Conservation (phyloP, 140 eudicot genomes). For the Senecio squalidus region DNA sequence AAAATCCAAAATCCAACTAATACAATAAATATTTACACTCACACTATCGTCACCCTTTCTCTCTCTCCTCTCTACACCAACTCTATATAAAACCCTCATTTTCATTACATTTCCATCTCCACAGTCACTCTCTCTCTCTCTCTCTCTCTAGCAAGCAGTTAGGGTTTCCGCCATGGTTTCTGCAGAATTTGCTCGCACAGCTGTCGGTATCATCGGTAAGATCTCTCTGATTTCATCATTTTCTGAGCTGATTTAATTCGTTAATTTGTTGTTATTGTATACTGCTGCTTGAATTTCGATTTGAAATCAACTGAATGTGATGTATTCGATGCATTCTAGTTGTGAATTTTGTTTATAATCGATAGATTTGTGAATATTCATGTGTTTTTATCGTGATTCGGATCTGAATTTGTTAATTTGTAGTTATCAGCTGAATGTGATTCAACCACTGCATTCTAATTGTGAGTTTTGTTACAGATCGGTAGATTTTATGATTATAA, state of each 20-base stretch:
- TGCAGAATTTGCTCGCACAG: conserved; percentile 52
- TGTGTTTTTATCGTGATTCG: neutral
- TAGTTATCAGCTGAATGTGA: neutral
- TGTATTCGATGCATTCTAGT: too few relatives aligned
- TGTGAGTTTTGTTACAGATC: too few relatives aligned
- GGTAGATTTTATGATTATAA: too few relatives aligned
- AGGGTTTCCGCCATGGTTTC: conserved; percentile 54
- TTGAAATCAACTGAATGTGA: too few relatives aligned
- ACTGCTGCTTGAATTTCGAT: neutral
- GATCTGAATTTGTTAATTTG: neutral
- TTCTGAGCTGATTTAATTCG: too few relatives aligned
- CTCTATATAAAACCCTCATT: neutral
- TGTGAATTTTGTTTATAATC: too few relatives aligned
- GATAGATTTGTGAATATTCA: too few relatives aligned
- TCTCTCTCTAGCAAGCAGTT: neutral
- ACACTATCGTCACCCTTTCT: conserved; percentile 17
- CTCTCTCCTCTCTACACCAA: conserved; percentile 1
- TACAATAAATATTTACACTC: neutral
- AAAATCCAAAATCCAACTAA: neutral
- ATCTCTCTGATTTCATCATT: too few relatives aligned
- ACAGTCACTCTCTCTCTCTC: neutral
- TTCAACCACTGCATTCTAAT: too few relatives aligned
- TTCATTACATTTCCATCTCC: neutral
- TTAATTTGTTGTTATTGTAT: too few relatives aligned
- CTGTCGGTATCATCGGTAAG: conserved; percentile 70